Conservation (phyloP, 1,284 basidiomycete species). For the Leccinum fallax region DNA sequence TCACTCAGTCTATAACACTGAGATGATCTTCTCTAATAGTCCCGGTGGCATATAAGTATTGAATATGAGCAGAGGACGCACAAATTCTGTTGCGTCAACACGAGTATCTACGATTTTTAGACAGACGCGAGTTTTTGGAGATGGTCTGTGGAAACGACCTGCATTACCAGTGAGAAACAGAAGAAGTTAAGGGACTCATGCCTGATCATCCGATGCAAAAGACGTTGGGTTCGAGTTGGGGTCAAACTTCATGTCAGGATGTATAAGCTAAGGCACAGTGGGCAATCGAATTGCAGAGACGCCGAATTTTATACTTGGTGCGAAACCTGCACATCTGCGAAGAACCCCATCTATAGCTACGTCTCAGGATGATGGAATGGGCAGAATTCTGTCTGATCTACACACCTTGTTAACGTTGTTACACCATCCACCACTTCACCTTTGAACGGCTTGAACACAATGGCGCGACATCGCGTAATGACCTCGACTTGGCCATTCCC, state of each 20-base stretch:
- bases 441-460: slow-evolving; percentile 98
- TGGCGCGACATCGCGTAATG: slow-evolving; percentile 86
- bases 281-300: slow-evolving; percentile 17
- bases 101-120: slow-evolving; percentile 97
- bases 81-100: slow-evolving; percentile 97
- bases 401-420: slow-evolving; percentile 94
- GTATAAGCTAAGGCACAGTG: slow-evolving; percentile 69
- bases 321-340: slow-evolving; percentile 93
- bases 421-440: slow-evolving; percentile 96
- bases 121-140: slow-evolving; percentile 78
- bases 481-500: slow-evolving; percentile 96
- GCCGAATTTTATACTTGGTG: slow-evolving; percentile 72
- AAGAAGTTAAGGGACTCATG: slow-evolving; percentile 33
- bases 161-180: neutral
- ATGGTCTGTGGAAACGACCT: slow-evolving; percentile 60
- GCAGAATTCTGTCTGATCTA: neutral
- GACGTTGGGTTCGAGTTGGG: slow-evolving; percentile 92
- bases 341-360: slow-evolving; percentile 88
- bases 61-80: slow-evolving; percentile 43
- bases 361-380: slow-evolving; percentile 3
- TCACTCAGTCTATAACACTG: slow-evolving; percentile 70
- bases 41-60: slow-evolving; percentile 31
- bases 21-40: slow-evolving; percentile 62
- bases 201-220: slow-evolving; percentile 88
- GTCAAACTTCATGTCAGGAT: slow-evolving; percentile 90